phyloP scores from a whole-genome alignment of 805 yeast species.

The Wickerhamomyces alni region DNA sequence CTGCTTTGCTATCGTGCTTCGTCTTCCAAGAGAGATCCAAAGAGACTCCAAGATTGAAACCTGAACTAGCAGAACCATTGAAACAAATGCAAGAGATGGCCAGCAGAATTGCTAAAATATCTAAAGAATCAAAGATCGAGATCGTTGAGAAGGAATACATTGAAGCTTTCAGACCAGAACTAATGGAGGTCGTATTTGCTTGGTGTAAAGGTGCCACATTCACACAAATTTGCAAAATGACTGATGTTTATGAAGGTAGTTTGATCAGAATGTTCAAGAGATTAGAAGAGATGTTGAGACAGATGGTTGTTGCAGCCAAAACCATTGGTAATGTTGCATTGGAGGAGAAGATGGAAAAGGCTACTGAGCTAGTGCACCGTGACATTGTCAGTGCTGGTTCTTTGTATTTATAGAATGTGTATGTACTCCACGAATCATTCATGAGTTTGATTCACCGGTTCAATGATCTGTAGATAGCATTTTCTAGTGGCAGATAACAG shows the following conservation, averaged over 20 bases:
- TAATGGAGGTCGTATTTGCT: slow-evolving; percentile 94
- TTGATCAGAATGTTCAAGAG: slow-evolving; percentile 92
- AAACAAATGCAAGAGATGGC: slow-evolving; percentile 90
- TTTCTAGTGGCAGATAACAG: too few relatives aligned
- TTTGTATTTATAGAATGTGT: slow-evolving; percentile 44
- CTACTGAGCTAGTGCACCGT: slow-evolving; percentile 82
- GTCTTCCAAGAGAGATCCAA: slow-evolving; percentile 96
- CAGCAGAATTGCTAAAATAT: slow-evolving; percentile 78
- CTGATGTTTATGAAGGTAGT: slow-evolving; percentile 97
- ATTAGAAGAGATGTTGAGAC: slow-evolving; percentile 87
- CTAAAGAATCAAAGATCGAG: slow-evolving; percentile 85
- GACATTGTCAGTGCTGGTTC: slow-evolving; percentile 97
- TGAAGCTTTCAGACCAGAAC: slow-evolving; percentile 83
- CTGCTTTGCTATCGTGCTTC: slow-evolving; percentile 87
- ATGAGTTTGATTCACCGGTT: too few relatives aligned
- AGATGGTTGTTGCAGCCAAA: slow-evolving; percentile 85
- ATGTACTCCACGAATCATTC: too few relatives aligned
- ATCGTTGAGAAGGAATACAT: slow-evolving; percentile 88
- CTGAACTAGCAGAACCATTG: slow-evolving; percentile 89
- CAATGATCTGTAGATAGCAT: too few relatives aligned
- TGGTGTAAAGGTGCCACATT: slow-evolving; percentile 97
- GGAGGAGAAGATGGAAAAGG: slow-evolving; percentile 83
- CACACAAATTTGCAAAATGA: slow-evolving; percentile 97
- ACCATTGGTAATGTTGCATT: slow-evolving; percentile 88
- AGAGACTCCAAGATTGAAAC: slow-evolving; percentile 77